Evolutionary conservation across 192 early-diverging fungal genomes (phyloP), one percentile per base, ranked within the genome.

Genomic region (Gaertneriomyces sp.): DNA sequence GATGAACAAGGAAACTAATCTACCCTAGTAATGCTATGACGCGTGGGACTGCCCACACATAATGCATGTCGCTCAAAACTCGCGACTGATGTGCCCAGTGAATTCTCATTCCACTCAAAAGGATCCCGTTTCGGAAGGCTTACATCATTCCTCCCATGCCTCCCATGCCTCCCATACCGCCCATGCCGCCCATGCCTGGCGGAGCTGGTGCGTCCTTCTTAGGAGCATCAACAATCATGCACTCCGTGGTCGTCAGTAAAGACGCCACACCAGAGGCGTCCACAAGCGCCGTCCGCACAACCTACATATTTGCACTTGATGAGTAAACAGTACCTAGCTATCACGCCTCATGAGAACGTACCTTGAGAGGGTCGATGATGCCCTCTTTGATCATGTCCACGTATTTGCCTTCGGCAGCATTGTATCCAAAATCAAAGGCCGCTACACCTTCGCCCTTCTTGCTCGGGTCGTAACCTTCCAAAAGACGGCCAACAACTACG

Each of bases 211-310:
- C 79, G 64, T 73, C 71, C 78, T 87, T 81, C 79, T 91, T 88
- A 43, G 92, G 92, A 20, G 92, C 93, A 83, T 99, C 97, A 53
- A 91, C 92, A 67, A 99, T 93, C 88, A 96, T 95, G 80, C 91
- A 93, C 79, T 99, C 98, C 33, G 95, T 93, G 40, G 98, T 99
- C 61, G 94, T 96, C 66, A 99, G 81, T 55, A 99, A 85, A 68
- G 90, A 93, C 49, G 98, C 96, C 73, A 98, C 96, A 73, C 98
- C 93, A 9, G 92, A 82, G 57, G 98, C 92, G 83, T 99, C 96
- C 63, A 98, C 89, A 53, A 99, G 81, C 25, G 93, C 95, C 20
- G 98, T 99, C 71, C 96, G 90, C 42, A 98, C 96, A 50, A 99
- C 98, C 25, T 33, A 33, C 0, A 33, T 33, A 33, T 33, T 33